Evolutionary conservation across 1,139 yeast genomes (phyloP).

Genomic region (Candida neerlandica): DNA sequence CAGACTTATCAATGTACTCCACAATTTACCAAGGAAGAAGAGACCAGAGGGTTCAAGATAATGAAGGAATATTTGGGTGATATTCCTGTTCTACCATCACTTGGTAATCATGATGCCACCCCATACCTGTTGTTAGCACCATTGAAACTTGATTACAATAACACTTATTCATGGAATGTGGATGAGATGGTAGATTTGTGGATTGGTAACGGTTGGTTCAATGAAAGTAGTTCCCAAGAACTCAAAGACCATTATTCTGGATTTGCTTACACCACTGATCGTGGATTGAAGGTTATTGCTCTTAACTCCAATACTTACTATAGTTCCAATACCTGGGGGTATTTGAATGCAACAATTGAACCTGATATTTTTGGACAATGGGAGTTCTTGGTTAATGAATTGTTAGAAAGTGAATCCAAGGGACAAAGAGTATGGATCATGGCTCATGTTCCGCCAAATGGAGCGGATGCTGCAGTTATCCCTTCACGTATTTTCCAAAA

Average conservation of each 20-base stretch:
- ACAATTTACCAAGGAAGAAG: background rate
- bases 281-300: conserved; percentile 64
- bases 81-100: background rate
- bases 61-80: background rate
- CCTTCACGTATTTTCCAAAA: conserved; percentile 58
- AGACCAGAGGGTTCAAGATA: background rate
- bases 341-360: conserved; percentile 52
- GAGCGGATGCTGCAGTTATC: conserved; percentile 59
- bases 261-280: conserved; percentile 55
- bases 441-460: conserved; percentile 67
- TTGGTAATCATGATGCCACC: background rate
- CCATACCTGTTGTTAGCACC: background rate
- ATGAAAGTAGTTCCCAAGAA: conserved; percentile 22
- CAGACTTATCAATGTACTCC: background rate
- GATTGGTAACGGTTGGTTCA: conserved; percentile 46
- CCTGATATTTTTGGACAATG: conserved; percentile 69
- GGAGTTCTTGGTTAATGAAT: conserved; percentile 61
- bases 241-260: conserved; percentile 57
- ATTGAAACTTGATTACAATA: conserved; percentile 23
- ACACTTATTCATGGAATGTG: conserved; percentile 58
- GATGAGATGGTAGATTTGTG: conserved; percentile 64
- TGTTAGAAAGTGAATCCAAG: conserved; percentile 55
- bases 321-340: conserved; percentile 64
- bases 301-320: conserved; percentile 70
- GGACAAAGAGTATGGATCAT: conserved; percentile 72